Conservation (phyloP, 306 rosid genomes). For the Potentilla sterilis region DNA sequence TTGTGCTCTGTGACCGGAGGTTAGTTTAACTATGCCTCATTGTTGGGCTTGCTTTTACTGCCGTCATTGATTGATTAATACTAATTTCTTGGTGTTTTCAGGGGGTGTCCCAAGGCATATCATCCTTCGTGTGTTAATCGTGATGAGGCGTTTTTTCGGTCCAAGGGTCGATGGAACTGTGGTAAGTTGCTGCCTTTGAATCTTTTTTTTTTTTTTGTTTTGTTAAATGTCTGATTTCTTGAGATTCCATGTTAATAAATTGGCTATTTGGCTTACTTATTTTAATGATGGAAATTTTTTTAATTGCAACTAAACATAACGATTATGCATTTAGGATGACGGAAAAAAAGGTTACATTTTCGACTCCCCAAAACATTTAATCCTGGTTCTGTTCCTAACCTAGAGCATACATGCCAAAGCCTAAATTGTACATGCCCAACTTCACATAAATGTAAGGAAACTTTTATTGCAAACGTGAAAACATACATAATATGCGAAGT, state of each 20-base stretch:
- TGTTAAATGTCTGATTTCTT: not conserved
- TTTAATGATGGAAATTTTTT: not conserved
- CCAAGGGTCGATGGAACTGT: slow-evolving; percentile 98
- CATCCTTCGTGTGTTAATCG: slow-evolving; percentile 94
- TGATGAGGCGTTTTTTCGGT: slow-evolving; percentile 87
- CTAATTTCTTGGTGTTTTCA: slow-evolving; percentile 30
- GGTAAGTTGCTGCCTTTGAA: slow-evolving; percentile 47
- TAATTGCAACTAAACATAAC: too few relatives aligned
- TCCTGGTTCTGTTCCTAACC: not conserved
- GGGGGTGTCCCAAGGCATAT: slow-evolving; percentile 99
- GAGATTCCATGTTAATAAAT: not conserved
- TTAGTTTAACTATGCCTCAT: slow-evolving; percentile 17
- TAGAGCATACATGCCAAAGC: not conserved
- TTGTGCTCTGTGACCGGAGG: slow-evolving; percentile 98
- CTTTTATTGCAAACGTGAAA: not conserved
- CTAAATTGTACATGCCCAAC: not conserved
- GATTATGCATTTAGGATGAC: too few relatives aligned
- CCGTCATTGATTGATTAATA: slow-evolving; percentile 17
- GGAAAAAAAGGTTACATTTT: too few relatives aligned
- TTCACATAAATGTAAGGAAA: not conserved
- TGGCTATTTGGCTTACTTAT: not conserved
- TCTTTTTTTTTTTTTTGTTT: not conserved
- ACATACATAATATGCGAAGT: not conserved
- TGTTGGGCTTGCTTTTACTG: slow-evolving; percentile 7
- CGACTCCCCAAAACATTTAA: too few relatives aligned